A percentile compares a stretch with the other conserved stretches of the same genome.
Conservation (phyloP, 805 yeast genomes). For the Hanseniaspora jakobsenii region DNA sequence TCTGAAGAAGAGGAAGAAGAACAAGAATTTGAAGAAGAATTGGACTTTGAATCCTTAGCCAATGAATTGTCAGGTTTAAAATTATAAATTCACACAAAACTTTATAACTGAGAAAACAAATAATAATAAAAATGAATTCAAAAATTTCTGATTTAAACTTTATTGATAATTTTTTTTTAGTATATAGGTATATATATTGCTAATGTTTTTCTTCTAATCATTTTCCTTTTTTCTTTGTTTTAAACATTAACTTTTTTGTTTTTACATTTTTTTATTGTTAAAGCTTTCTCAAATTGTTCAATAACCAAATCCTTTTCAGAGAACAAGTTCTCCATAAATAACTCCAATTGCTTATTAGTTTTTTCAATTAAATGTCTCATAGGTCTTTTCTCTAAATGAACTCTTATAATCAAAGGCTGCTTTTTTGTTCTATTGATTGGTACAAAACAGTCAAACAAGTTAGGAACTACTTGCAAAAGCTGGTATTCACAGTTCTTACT, state of each 20-base stretch:
- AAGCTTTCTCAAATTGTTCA: conserved; percentile 30
- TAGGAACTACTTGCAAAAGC: conserved; percentile 27
- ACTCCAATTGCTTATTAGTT: conserved; percentile 47
- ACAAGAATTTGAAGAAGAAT: conserved; percentile 35
- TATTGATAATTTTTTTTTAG: conserved; percentile 16
- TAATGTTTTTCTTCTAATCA: no score
- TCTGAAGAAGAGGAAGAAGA: conserved; percentile 32
- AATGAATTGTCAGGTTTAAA: conserved; percentile 32
- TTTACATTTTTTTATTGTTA: conserved; percentile 18
- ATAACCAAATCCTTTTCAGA: conserved; percentile 48
- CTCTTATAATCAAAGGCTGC: conserved; percentile 30
- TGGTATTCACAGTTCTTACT: conserved; percentile 17
- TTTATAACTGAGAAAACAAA: conserved; percentile 14
- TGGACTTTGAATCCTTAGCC: conserved; percentile 34
- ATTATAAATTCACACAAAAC: conserved; percentile 32
- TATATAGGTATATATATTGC: no score
- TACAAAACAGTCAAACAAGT: conserved; percentile 24
- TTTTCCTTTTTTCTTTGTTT: no score
- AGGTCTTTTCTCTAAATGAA: conserved; percentile 37
- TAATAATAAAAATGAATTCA: no score
- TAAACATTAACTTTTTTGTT: no score
- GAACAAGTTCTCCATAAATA: conserved; percentile 72
- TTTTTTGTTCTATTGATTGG: conserved; percentile 14
- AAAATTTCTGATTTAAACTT: no score
- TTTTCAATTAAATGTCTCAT: conserved; percentile 38